Conservation (phyloP, 108 stramenopile genomes). For the Nitzschia sp. region DNA sequence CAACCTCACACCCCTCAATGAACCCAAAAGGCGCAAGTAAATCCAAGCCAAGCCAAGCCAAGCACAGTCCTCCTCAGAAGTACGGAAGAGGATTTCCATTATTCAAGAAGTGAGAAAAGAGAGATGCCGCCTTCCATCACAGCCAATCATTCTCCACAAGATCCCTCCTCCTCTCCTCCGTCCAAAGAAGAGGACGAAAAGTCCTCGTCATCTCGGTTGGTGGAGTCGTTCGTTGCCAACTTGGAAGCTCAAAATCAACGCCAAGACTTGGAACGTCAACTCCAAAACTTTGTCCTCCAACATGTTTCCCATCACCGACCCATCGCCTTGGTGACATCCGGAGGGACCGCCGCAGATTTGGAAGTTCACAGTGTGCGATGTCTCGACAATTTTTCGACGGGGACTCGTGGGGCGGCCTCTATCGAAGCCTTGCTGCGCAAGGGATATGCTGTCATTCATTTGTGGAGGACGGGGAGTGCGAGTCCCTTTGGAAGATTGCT, state of each 20-base stretch:
- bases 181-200: neutral
- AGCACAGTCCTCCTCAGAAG: too few species aligned
- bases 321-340: constrained; percentile 85
- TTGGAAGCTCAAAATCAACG: constrained; percentile 7
- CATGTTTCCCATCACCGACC: constrained; percentile 77
- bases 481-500: constrained; percentile 80
- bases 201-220: neutral
- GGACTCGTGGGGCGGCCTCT: constrained; percentile 83
- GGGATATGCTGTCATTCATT: constrained; percentile 92
- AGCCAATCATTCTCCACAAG: too few species aligned
- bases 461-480: constrained; percentile 74
- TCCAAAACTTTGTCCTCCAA: constrained; percentile 53
- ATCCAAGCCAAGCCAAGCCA: too few species aligned
- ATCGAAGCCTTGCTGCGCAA: constrained; percentile 87
- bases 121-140: too few species aligned
- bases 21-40: too few species aligned
- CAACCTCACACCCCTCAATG: too few species aligned
- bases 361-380: constrained; percentile 88
- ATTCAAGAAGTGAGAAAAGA: too few species aligned
- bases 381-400: constrained; percentile 96
- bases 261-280: constrained; percentile 18
- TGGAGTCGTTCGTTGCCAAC: too few species aligned
- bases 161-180: neutral
- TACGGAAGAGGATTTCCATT: too few species aligned
- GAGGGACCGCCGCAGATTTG: constrained; percentile 85